Percentiles rank a stretch among this genome's conserved stretches.
These are phyloP conservation scores for Drechslera avenae DNA, from an alignment of 2,329 filamentous ascomycete genomes.

Conservation along the genomic window DNA sequence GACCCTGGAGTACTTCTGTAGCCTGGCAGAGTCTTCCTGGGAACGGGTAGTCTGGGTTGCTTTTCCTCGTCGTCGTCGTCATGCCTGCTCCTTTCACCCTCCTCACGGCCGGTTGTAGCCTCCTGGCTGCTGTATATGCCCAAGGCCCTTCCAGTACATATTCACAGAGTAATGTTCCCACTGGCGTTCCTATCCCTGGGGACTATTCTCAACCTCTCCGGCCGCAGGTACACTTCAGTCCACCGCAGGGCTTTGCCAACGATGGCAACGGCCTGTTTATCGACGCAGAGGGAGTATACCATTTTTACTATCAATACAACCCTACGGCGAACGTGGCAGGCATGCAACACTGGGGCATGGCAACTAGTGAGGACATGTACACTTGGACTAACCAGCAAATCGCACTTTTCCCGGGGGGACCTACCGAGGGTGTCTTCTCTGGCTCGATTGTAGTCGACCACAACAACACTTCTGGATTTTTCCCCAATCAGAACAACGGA, in stretches of 20 bases:
- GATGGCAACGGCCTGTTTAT: constrained; percentile 69
- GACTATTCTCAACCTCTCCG: constrained; percentile 51
- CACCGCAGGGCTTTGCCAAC: constrained; percentile 59
- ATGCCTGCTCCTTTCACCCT: too few species aligned
- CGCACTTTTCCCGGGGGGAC: constrained; percentile 63
- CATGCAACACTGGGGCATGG: constrained; percentile 71
- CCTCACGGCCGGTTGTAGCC: too few species aligned
- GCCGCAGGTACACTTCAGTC: constrained; percentile 63
- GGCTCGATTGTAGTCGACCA: constrained; percentile 64
- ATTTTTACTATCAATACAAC: constrained; percentile 70
- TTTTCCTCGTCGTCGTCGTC: too few species aligned
- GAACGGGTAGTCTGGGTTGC: too few species aligned
- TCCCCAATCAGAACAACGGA: constrained; percentile 63
- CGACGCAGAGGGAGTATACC: constrained; percentile 63
- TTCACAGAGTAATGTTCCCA: constrained; percentile 31
- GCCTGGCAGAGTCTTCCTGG: too few species aligned
- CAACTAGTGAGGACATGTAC: constrained; percentile 66
- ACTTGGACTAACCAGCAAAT: constrained; percentile 69
- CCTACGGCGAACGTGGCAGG: constrained; percentile 57
- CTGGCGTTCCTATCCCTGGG: constrained; percentile 46
- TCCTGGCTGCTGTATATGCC: too few species aligned
- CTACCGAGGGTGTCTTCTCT: constrained; percentile 59
- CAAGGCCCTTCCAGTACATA: constrained; percentile 10
- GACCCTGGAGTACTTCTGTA: too few species aligned
- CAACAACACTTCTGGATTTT: constrained; percentile 71